Base-by-base conservation (phyloP, 108 stramenopile species). In the Licmophora abbreviata region DNA sequence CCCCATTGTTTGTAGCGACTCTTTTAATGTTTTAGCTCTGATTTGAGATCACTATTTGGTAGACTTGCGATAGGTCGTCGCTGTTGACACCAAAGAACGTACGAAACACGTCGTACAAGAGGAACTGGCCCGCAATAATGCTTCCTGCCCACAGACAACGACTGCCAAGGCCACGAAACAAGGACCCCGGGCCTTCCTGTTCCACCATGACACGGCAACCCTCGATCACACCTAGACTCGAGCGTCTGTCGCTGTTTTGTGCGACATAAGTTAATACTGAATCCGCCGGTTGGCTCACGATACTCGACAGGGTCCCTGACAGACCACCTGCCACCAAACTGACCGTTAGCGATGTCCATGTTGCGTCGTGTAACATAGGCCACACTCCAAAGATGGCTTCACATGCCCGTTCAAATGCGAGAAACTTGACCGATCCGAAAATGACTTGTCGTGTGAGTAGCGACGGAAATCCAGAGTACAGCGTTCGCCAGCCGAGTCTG, bases 221-320 rank as follows among this genome's bases (percentile, higher is more conserved):
- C 34, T 84, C 75, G 9, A 86, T 21, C 8, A 82, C 56, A 30
- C 81, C 73, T 27, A 85, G 34, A 29, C 29, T 48, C 9, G 15
- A 12, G 24, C 32, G 12, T 0, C 56, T 32, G 7, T 26, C 49
- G 30, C 58, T 56, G 47, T 78, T 38, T 67, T 88, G 83, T 27
- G 83, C 71, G 3, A 85, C 81, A 63, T 70, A 83, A 14, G 91
- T 85, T 46, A 81, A 57, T 1, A 93, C 73, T 7, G 81, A 74
- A 72, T 89, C 90, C 8, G 92, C 94, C 18, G 95, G 95, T 52
- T 96, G 95, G n/a, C 82, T 85, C 0, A 96, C 83, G 18, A 94
- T 54, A 50, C 77, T 73, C 5, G 83, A 80, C 37, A 89, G 50
- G 10, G 71, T 69, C 6, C 95, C 95, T 6, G 92, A 77, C 30